A percentile compares a stretch with the other conserved stretches of the same genome.
Conservation (phyloP, 2,329 filamentous ascomycete species). For the Graphilbum sp. region DNA sequence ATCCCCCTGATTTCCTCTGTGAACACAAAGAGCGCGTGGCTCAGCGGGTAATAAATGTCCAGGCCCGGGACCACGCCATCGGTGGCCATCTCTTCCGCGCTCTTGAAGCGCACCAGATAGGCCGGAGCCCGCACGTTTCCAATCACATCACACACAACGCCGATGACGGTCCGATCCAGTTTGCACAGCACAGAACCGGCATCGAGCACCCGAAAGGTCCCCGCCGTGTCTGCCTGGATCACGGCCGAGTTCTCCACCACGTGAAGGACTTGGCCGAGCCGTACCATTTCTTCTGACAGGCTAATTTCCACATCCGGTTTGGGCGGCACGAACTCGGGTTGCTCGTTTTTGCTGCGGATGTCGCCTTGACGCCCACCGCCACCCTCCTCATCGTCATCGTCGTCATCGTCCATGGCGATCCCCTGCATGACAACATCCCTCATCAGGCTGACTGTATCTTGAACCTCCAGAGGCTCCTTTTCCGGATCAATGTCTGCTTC, state of each 20-base stretch:
- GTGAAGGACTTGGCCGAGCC: slow-evolving; percentile 59
- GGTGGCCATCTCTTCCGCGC: slow-evolving; percentile 10
- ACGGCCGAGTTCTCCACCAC: slow-evolving; percentile 66
- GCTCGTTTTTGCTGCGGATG: slow-evolving; percentile 71
- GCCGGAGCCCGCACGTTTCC: slow-evolving; percentile 74
- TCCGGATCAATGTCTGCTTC: slow-evolving; percentile 45
- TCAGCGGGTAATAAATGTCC: slow-evolving; percentile 62
- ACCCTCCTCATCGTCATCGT: slow-evolving; percentile 14
- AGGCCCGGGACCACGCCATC: slow-evolving; percentile 51
- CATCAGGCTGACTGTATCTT: slow-evolving; percentile 68
- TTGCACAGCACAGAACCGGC: slow-evolving; percentile 70
- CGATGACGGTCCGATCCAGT: slow-evolving; percentile 58
- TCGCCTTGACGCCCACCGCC: slow-evolving; percentile 20
- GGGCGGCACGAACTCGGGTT: slow-evolving; percentile 43
- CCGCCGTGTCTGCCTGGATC: slow-evolving; percentile 61
- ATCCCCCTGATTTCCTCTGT: slow-evolving; percentile 62
- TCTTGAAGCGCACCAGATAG: slow-evolving; percentile 60
- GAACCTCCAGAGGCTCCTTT: slow-evolving; percentile 58
- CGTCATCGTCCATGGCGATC: slow-evolving; percentile 42
- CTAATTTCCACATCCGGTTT: slow-evolving; percentile 70
- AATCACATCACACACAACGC: slow-evolving; percentile 69
- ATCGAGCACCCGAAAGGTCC: slow-evolving; percentile 75
- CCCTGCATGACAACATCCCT: too few relatives aligned
- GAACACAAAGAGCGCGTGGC: slow-evolving; percentile 71
- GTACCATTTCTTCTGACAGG: slow-evolving; percentile 57